These are phyloP conservation scores for Amanita jacksonii DNA, from an alignment of 768 basidiomycete genomes.

Conservation along the genomic window DNA sequence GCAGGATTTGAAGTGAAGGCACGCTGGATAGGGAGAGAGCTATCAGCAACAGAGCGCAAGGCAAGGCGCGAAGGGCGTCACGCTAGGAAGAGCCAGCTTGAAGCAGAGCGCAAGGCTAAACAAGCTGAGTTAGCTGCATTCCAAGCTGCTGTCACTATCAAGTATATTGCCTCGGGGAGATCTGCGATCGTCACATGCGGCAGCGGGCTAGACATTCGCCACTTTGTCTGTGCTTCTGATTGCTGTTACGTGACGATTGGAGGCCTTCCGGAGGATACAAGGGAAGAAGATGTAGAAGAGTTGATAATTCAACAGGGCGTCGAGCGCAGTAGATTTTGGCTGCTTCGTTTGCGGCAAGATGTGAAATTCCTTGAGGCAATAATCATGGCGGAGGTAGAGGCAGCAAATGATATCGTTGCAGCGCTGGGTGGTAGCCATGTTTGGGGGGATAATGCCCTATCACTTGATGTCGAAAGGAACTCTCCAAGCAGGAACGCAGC, in stretches of 20 bases:
- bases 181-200: conserved; percentile 40
- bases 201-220: conserved; percentile 37
- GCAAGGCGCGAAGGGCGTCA: conserved; percentile 11
- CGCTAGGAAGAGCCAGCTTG: conserved; percentile 12
- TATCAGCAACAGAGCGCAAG: neutral
- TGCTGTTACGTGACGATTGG: conserved; percentile 36
- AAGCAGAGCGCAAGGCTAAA: conserved; percentile 8
- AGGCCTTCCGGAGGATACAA: conserved; percentile 33
- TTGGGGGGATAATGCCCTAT: conserved; percentile 21
- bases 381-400: conserved; percentile 25
- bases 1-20: no score
- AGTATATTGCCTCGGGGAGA: conserved; percentile 30
- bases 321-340: conserved; percentile 21
- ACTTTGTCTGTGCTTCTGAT: conserved; percentile 42
- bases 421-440: conserved; percentile 25
- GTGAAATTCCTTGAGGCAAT: conserved; percentile 26
- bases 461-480: conserved; percentile 15
- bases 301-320: conserved; percentile 37
- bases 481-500: conserved; percentile 35
- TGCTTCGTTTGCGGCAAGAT: conserved; percentile 22
- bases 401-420: neutral
- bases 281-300: conserved; percentile 27
- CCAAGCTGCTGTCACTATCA: conserved; percentile 34
- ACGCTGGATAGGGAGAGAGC: no score
- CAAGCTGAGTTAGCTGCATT: conserved; percentile 12